phyloP scores from a whole-genome alignment of 1,139 yeast genomes.

The Sugiyamaella paludigena region DNA sequence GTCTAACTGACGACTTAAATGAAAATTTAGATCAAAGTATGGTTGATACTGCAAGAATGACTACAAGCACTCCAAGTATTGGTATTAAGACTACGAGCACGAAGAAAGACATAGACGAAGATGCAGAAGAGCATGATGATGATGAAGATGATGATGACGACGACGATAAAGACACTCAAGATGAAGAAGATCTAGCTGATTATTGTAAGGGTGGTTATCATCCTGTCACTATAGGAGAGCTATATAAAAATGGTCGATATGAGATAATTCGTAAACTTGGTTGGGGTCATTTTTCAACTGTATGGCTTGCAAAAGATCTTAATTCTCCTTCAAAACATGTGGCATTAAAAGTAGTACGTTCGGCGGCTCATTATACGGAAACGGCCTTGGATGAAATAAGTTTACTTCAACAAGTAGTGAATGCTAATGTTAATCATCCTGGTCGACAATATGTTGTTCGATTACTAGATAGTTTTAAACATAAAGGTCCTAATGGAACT shows the following conservation, averaged over 20 bases:
- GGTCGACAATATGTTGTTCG: constrained; percentile 71
- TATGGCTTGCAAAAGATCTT: constrained; percentile 73
- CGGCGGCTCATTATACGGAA: constrained; percentile 66
- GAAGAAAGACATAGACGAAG: constrained; percentile 6
- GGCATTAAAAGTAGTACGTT: constrained; percentile 80
- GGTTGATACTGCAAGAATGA: background rate
- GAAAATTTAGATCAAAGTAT: background rate
- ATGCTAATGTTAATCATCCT: constrained; percentile 58
- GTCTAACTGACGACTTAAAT: background rate
- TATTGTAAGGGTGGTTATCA: constrained; percentile 85
- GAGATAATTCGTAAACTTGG: constrained; percentile 75
- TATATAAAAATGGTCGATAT: constrained; percentile 56
- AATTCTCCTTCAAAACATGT: constrained; percentile 52
- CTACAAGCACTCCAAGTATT: background rate
- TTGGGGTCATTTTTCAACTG: constrained; percentile 91
- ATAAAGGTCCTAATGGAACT: constrained; percentile 74
- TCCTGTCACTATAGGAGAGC: constrained; percentile 76
- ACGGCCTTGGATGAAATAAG: constrained; percentile 85
- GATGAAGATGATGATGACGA: constrained; percentile 19
- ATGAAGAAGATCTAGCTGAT: constrained; percentile 70
- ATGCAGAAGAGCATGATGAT: constrained; percentile 57
- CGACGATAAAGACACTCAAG: constrained; percentile 26
- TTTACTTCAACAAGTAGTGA: constrained; percentile 49
- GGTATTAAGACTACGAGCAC: too few relatives aligned
- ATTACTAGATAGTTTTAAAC: constrained; percentile 70